These are phyloP conservation scores for Pythium sp. DNA, from an alignment of 352 stramenopile genomes.

Conservation along the genomic window DNA sequence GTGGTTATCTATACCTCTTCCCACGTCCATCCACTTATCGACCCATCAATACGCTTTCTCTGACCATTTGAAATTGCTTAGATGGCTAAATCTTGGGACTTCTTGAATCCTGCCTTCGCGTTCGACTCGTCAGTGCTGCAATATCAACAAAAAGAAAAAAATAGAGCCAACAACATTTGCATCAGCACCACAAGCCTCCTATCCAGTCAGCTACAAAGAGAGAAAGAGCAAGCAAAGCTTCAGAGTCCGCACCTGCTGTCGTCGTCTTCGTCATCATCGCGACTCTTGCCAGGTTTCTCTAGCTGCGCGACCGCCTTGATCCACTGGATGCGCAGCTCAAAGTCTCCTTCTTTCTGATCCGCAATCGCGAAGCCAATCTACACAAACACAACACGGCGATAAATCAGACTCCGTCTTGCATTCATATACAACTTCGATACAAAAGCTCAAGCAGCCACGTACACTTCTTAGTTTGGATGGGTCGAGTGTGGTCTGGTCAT, in stretches of 20 bases:
- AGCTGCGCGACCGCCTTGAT: slow-evolving; percentile 81
- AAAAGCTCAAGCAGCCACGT: slow-evolving; percentile 14
- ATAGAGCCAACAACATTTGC: neutral
- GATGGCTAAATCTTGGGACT: slow-evolving; percentile 62
- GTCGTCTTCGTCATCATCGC: slow-evolving; percentile 28
- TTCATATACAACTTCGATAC: neutral
- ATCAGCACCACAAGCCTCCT: neutral
- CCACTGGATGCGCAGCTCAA: slow-evolving; percentile 82
- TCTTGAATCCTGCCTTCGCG: slow-evolving; percentile 43
- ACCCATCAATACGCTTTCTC: neutral
- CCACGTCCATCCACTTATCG: neutral
- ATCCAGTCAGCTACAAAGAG: neutral
- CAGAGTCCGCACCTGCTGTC: slow-evolving; percentile 12
- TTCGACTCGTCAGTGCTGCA: slow-evolving; percentile 31
- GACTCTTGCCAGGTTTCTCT: slow-evolving; percentile 27
- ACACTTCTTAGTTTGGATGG: slow-evolving; percentile 76
- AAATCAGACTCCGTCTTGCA: neutral
- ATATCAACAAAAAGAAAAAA: neutral
- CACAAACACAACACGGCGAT: neutral
- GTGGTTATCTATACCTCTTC: neutral
- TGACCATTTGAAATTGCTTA: slow-evolving; percentile 23
- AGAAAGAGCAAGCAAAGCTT: neutral
- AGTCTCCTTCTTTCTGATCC: slow-evolving; percentile 84
- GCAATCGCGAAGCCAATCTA: slow-evolving; percentile 84
- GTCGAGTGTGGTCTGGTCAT: slow-evolving; percentile 72